Conservation (phyloP, 345 rosid species). For the Eucalyptus camaldulensis region DNA sequence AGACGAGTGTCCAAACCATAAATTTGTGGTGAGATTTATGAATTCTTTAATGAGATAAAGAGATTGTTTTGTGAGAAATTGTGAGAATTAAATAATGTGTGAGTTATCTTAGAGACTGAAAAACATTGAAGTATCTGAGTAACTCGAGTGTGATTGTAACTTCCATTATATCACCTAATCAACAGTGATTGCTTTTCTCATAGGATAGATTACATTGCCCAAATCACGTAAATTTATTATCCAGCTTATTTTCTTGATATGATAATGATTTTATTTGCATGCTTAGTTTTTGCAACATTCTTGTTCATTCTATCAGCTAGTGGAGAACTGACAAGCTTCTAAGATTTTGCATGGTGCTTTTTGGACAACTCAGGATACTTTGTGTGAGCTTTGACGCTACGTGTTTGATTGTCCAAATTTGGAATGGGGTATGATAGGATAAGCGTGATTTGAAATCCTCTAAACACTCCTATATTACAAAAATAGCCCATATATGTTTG, state of each 20-base stretch:
- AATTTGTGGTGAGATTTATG: neutral
- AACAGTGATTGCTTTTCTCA: fast-evolving
- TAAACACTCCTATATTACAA: too few relatives aligned
- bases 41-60: neutral
- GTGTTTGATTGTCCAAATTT: neutral
- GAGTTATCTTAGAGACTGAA: fast-evolving
- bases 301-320: neutral
- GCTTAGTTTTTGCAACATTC: neutral
- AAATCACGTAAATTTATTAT: neutral
- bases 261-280: neutral
- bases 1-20: neutral
- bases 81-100: neutral
- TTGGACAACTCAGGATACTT: neutral
- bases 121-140: fast-evolving
- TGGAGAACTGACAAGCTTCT: neutral
- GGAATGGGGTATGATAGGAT: too few relatives aligned
- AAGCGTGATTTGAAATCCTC: neutral
- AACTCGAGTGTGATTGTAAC: fast-evolving
- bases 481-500: neutral
- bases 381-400: neutral
- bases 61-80: neutral
- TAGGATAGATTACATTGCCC: neutral
- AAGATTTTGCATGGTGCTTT: neutral
- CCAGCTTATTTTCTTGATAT: neutral
- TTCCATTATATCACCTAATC: fast-evolving